A percentile compares a stretch with the other conserved stretches of the same genome.
Conservation (phyloP, 179 eudicot species). For the Beta corolliflora region DNA sequence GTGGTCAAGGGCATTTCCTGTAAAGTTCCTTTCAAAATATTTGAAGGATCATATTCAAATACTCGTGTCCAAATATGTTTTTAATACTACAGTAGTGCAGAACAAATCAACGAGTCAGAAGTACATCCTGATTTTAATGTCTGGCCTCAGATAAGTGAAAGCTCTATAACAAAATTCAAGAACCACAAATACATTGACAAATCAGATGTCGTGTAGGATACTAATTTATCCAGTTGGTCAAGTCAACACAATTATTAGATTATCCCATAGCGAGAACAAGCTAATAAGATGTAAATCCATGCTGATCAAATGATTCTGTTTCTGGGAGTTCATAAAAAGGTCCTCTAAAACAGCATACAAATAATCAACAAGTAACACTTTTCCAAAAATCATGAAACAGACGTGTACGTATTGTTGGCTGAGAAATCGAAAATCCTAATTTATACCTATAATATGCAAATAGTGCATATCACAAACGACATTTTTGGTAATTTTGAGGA, state of each 20-base stretch:
- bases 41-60: conserved; percentile 6
- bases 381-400: conserved; percentile 8
- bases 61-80: neutral
- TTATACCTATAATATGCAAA: too few species aligned
- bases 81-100: neutral
- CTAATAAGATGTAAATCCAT: neutral
- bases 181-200: neutral
- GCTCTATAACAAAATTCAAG: neutral
- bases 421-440: neutral
- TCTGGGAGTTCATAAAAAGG: neutral
- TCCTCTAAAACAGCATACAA: neutral
- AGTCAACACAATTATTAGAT: neutral
- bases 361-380: neutral
- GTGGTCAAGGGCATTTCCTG: neutral
- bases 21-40: neutral
- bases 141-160: neutral
- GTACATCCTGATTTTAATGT: neutral
- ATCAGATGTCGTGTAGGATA: neutral
- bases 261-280: neutral
- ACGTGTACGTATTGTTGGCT: neutral
- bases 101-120: conserved; percentile 2
- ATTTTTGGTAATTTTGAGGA: too few species aligned
- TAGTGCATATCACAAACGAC: too few species aligned
- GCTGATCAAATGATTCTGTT: conserved; percentile 6
- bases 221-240: neutral